Evolutionary conservation across 2,329 filamentous ascomycete species (phyloP), one percentile per base, ranked within the genome.

Genomic region (Diaporthe batatas): DNA sequence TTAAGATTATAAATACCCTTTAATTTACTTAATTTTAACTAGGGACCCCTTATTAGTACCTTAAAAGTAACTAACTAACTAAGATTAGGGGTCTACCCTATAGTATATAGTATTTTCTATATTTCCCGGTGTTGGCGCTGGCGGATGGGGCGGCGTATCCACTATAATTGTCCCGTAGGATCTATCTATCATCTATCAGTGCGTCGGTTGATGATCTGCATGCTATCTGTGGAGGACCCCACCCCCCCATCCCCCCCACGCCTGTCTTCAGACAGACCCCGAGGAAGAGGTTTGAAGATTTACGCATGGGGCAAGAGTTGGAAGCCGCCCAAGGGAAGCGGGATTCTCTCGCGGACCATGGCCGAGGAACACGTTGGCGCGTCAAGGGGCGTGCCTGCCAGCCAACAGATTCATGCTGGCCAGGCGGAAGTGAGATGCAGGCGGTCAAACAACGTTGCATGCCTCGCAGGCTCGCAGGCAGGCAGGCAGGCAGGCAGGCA

Each of bases 221-320:
- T 32, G 39, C 23, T 25, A 42, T 44, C 58, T 34, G 11, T 23
- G 44, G 44, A 65, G 62, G 62, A 36, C 44, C 16, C 62, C 62
- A 65, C 62, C 62, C 59, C 59, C 59, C 29, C 29, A 2, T 3
- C 29, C 29, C 29, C 29, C 36, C 36, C 36, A 65, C 62, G 44
- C 62, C n/a, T 65, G 14, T 65, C 62, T 65, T 51, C 44, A 51
- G 44, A 25, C 62, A 65, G 62, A 65, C 62, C 62, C 62, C 62
- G 36, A 32, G 23, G 29, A 47, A 16, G 29, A n/a, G 39, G 47
- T 16, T 25, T 29, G 42, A 65, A 49, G 25, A 34, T 18, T 21
- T 51, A 12, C n/a, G 8, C 34, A 36, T 5, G 36, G 44, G 42
- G 25, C 44, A 51, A 65, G 34, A 49, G 34, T 16, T 65, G 25